Base-by-base conservation (phyloP, 345 rosid species). In the Populus tremula region DNA sequence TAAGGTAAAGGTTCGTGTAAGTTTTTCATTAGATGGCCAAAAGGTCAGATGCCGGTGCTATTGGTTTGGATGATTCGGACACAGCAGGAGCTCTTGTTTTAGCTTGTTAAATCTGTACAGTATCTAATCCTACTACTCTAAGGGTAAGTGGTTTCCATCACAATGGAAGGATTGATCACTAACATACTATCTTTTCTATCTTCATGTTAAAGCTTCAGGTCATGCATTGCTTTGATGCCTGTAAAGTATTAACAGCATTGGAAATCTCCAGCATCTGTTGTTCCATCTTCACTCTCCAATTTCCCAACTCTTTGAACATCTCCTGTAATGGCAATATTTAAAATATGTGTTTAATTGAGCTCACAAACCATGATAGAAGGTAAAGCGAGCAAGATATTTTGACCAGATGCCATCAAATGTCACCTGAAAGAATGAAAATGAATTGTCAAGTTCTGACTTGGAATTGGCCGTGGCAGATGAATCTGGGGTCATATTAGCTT, bases 201-300 rank as follows among this genome's bases (percentile, higher is more conserved):
- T 53, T 77, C 74, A 56, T 53, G 72, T 69, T 56, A 64, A 77
- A 59, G 67, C 53, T 64, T 56, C 74, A 70, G 69, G 69, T 36
- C 31, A 65, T 33, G 77, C 69, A 74, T 80, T 82, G 83, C 79
- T 76, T 85, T 53, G 90, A 78, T 67, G 85, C 77, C 88, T 89
- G 88, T 84, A 93, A 75, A 56, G 76, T 87, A 64, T 80, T 74
- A 61, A 93, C 82, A 16, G 93, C 72, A 79, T 85, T 85, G 36
- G 90, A 82, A 50, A 90, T 79, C 79, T 91, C 94, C 56, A 77
- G 77, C 80, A 95, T 83, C 87, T 89, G 99, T 79, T 90, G 88
- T 82, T 93, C 98, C 69, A 87, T 84, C 84, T 91, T 91, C 29
- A 81, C 89, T 84, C 89, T 95, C 99, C 99, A 93, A 43, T 89